Evolutionary conservation across 441 rosid species (phyloP), one percentile per base, ranked within the genome.

Genomic region (Isatis lusitanica): DNA sequence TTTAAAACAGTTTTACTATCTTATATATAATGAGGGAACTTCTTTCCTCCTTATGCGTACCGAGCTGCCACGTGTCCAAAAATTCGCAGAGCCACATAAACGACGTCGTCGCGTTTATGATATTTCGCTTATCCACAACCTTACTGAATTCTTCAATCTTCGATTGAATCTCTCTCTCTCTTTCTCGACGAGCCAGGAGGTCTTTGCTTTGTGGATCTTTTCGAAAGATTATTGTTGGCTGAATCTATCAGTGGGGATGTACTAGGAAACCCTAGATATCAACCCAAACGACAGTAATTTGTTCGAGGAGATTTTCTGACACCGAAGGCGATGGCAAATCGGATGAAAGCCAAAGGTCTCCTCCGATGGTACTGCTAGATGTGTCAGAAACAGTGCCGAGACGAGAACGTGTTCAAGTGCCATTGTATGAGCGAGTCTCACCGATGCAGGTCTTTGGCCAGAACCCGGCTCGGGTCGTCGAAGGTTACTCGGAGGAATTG

Each of bases 331-430:
- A 94, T 92, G 38, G 96, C 98, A 0, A 92, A 94, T 62, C 81
- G 98, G 48, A 88, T 88, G 76, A 94, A 89, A 64, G 98, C 99
- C 4, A 94, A 92, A 80, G 99, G 98, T 6, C 93, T 92, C 8
- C 99, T 92, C 4, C 87, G 99, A 35, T 94, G 99, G 99, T 94
- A 94, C 48, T 94, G 97, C 64, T 98, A 94, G 82, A 94, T 94
- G 99, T 90, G 98, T 75, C 93, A 92, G 83, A 94, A 94, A 71
- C 98, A 92, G 66, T 94, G 99, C 80, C 86, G 97, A 1, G 98
- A 92, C 78, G 99, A 94, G 89, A 94, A 92, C 64, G 97, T 98
- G 1, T 94, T 94, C 90, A 92, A 94, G 76, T 94, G 98, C 79
- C 99, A 94, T 66, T 92, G 99, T 70, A 90, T 94, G 98, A 89